phyloP scores from a whole-genome alignment of 2,329 filamentous ascomycete species.

The Trichoderma guizhouense region DNA sequence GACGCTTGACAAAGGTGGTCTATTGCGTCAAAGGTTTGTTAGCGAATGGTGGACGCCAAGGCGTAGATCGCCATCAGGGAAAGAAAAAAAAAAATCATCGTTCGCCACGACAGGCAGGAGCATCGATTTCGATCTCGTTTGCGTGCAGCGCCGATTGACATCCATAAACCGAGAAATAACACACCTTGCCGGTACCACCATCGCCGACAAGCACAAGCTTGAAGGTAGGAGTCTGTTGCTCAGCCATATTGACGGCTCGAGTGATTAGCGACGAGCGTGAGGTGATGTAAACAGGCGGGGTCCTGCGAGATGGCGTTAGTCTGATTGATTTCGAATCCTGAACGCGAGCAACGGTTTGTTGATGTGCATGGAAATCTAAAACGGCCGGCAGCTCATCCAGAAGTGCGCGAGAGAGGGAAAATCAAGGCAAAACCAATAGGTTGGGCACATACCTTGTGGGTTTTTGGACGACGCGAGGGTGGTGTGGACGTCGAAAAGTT shows the following conservation, averaged over 20 bases:
- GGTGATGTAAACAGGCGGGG: slow-evolving; percentile 49
- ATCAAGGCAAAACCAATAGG: background rate
- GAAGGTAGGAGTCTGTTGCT: slow-evolving; percentile 70
- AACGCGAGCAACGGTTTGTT: background rate
- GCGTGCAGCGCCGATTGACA: slow-evolving; percentile 1
- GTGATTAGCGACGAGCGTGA: slow-evolving; percentile 24
- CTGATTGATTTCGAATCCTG: slow-evolving; percentile 18
- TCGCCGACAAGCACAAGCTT: slow-evolving; percentile 99
- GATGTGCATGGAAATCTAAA: background rate
- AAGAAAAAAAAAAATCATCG: slow-evolving; percentile 17
- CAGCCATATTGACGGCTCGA: slow-evolving; percentile 58
- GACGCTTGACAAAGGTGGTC: slow-evolving; percentile 99
- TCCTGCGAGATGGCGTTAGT: slow-evolving; percentile 37
- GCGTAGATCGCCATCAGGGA: background rate
- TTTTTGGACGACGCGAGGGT: slow-evolving; percentile 29
- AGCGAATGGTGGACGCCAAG: background rate
- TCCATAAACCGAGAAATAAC: slow-evolving; percentile 21
- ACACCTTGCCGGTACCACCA: slow-evolving; percentile 97
- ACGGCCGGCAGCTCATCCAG: background rate
- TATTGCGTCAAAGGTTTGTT: slow-evolving; percentile 38
- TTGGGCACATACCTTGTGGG: slow-evolving; percentile 22
- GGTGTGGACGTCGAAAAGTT: slow-evolving; percentile 36
- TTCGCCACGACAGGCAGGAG: slow-evolving; percentile 12
- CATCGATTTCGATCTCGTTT: slow-evolving; percentile 35
- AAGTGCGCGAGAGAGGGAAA: background rate